Base-by-base conservation (phyloP, 768 basidiomycete genomes). In the Rhizopogon vesiculosus region DNA sequence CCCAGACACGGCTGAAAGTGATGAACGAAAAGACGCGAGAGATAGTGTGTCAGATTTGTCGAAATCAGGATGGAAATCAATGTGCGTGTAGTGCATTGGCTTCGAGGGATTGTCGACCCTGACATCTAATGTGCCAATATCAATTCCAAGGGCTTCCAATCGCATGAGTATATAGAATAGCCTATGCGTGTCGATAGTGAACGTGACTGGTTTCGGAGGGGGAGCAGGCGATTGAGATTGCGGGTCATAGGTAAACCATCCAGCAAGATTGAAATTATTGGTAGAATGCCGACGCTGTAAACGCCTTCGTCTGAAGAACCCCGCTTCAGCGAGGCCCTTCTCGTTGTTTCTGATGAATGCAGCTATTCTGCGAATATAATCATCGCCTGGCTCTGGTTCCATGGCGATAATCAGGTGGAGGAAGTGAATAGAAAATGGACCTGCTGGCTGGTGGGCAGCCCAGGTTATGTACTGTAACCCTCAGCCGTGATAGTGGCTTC, bases 81-180 rank as follows among this genome's bases (percentile, higher is more conserved):
- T 69, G 61, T 84, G 82, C 61, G 86, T 76, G 63, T 89, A 89
- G 69, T 79, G 86, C 76, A 88, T 86, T 15, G 91, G 91, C 42
- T 88, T 80, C 45, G 86, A 85, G 8, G 90, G 89, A 58, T 74
- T 78, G 63, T 86, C 82, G 51, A 93, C 75, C 19, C 78, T 80
- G 58, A 89, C 83, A 66, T 96, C 93, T 56, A 96, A 79, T 31
- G 86, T 81, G 53, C 92, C 93, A 52, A 92, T 80, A 53, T 84
- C 75, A 48, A 90, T 72, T n/a, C 84, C 88, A 31, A 90, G 69
- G 6, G 84, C 91, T 69, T 96, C 92, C 59, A 94, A 78, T 43
- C 91, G 86, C 71, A 94, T 87, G 56, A 96, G 79, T 57, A 91
- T 72, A 72, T 95, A 96, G 79, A 90, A 92, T 7, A 96, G 83